Percentiles rank a stretch among this genome's conserved stretches.
phyloP scores from a whole-genome alignment of 2,329 filamentous ascomycete species.

The Fusarium cyanostomum region DNA sequence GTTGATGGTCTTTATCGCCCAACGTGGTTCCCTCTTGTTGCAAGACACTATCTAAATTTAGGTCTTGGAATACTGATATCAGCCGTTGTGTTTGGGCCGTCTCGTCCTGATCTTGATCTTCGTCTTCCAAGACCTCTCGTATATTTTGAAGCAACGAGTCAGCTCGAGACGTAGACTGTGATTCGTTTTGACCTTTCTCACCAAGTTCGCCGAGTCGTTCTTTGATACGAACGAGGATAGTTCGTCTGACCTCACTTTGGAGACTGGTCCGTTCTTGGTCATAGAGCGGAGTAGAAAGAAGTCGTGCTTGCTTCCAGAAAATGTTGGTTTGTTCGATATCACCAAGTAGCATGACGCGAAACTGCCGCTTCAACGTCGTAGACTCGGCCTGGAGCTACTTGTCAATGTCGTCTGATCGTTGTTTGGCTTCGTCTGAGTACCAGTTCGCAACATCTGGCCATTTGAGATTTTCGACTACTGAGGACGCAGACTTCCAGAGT shows the following conservation, averaged over 20 bases:
- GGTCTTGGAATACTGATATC: not conserved
- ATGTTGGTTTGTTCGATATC: not conserved
- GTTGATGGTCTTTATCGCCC: not conserved
- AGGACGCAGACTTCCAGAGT: too few species aligned
- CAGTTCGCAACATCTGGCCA: too few species aligned
- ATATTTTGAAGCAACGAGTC: not conserved
- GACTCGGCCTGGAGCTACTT: conserved; percentile 1
- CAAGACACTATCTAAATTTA: not conserved
- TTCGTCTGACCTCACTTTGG: not conserved
- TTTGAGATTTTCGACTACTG: too few species aligned
- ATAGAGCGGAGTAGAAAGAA: not conserved
- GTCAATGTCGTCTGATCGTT: conserved; percentile 1
- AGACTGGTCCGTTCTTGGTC: not conserved
- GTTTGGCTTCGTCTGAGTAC: not conserved
- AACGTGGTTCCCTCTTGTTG: not conserved
- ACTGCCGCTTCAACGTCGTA: not conserved
- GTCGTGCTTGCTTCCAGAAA: conserved; percentile 7
- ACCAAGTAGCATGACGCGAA: not conserved
- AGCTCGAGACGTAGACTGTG: not conserved
- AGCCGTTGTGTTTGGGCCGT: not conserved
- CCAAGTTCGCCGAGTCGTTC: not conserved
- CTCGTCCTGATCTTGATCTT: not conserved
- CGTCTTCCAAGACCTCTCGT: not conserved
- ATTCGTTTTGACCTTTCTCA: not conserved
- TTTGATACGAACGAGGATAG: not conserved